Evolutionary conservation across 2,329 filamentous ascomycete genomes (phyloP), one percentile per base, ranked within the genome.

Genomic region (Colletotrichum simmondsii): DNA sequence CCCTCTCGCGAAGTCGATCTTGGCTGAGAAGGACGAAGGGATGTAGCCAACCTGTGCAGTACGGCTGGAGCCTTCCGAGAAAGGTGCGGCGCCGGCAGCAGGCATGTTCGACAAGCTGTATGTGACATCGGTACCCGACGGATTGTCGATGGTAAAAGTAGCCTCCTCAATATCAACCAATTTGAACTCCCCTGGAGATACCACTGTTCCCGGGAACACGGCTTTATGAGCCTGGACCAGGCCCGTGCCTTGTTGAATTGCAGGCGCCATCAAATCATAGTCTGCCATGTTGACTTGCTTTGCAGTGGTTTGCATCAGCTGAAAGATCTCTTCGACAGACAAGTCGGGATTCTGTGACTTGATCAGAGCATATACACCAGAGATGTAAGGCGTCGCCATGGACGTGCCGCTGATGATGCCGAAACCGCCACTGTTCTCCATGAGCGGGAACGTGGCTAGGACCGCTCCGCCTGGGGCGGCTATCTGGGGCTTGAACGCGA

Each of bases 181-280:
- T 77, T 92, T 92, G 81, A 92, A 91, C 4, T 88, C 85, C 12
- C 92, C 80, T 76, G 87, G 89, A 12, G 87, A 87, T 8, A 85
- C 85, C 42, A 68, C 14, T 2, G 71, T 56, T 37, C 28, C 65
- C 19, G 63, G 52, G 16, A 67, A 66, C 1, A 73, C 35, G 2
- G 73, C 71, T 2, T 74, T 56, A 46, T 65, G 63, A 28, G 64
- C 71, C 16, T 74, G 71, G 11, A 68, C 35, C 14, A 75, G 42
- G 7, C 73, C 73, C 5, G 62, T 63, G 28, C 71, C 73, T 28
- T 75, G 73, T 19, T 75, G 71, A n/a, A 66, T 30, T n/a, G 37
- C 26, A 1, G 73, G 68, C 4, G 71, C 52, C 1, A 72, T 30
- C 12, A 30, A 52, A 11, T 71, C 24, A n/a, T 19, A 8, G 19